These are phyloP conservation scores for Scheffersomyces ergatensis DNA, from an alignment of 805 yeast species.

Conservation along the genomic window DNA sequence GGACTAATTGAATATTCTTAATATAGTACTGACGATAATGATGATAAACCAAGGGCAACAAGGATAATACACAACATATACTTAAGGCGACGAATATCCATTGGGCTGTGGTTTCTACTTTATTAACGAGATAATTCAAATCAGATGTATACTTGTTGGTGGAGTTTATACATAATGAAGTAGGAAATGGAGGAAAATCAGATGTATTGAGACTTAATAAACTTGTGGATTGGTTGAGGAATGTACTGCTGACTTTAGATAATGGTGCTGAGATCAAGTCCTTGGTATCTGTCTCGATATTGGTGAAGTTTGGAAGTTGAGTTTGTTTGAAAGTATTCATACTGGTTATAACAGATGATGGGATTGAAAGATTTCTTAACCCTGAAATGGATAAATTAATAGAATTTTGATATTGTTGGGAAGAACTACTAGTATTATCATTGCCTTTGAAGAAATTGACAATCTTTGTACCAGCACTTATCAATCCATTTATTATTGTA, in stretches of 20 bases:
- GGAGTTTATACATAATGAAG: neutral
- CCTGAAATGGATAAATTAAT: constrained; percentile 59
- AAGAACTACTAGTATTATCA: constrained; percentile 11
- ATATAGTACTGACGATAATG: neutral
- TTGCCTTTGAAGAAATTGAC: constrained; percentile 43
- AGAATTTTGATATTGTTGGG: constrained; percentile 33
- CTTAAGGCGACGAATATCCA: constrained; percentile 32
- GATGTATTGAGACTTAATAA: constrained; percentile 35
- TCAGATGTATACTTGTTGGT: neutral
- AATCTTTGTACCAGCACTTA: constrained; percentile 33
- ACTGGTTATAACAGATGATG: constrained; percentile 58
- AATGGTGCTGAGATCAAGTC: constrained; percentile 60
- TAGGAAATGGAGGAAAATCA: constrained; percentile 39
- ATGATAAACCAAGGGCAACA: constrained; percentile 32
- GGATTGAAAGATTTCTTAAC: constrained; percentile 60
- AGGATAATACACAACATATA: constrained; percentile 33
- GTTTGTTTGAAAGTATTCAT: constrained; percentile 46
- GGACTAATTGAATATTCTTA: neutral
- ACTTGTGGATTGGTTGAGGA: constrained; percentile 11
- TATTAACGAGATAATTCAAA: constrained; percentile 14
- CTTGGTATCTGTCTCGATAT: constrained; percentile 59
- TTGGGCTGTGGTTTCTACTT: constrained; percentile 33
- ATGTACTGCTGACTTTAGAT: constrained; percentile 4
- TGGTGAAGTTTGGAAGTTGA: constrained; percentile 63
- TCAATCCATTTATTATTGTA: constrained; percentile 51